Conservation (phyloP, 2,329 filamentous ascomycete genomes). For the Juglanconis sp. region DNA sequence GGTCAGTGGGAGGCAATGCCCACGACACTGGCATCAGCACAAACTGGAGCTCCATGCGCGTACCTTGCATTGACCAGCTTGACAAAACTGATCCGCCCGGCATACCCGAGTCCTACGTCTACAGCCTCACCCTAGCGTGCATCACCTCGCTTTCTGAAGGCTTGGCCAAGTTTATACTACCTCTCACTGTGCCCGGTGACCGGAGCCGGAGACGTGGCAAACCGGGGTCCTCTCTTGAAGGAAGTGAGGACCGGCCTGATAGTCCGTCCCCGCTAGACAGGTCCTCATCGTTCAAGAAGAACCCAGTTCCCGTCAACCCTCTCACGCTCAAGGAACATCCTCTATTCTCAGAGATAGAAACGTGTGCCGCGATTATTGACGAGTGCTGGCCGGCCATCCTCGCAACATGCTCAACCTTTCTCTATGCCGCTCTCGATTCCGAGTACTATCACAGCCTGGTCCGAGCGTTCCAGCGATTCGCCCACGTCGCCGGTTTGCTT, state of each 20-base stretch:
- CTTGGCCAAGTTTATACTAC: slow-evolving; percentile 87
- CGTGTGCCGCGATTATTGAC: slow-evolving; percentile 79
- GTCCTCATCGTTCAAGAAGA: slow-evolving; percentile 67
- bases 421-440: slow-evolving; percentile 86
- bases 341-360: slow-evolving; percentile 66
- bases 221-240: slow-evolving; percentile 36
- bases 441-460: slow-evolving; percentile 93
- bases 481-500: slow-evolving; percentile 87
- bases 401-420: slow-evolving; percentile 90
- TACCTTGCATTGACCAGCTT: slow-evolving; percentile 87
- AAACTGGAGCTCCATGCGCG: slow-evolving; percentile 85
- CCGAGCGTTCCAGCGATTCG: slow-evolving; percentile 88
- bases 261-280: slow-evolving; percentile 51
- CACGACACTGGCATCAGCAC: slow-evolving; percentile 76
- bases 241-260: slow-evolving; percentile 24
- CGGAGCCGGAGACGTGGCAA: slow-evolving; percentile 49
- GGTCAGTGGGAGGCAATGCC: slow-evolving; percentile 64
- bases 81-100: slow-evolving; percentile 83
- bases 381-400: slow-evolving; percentile 94
- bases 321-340: slow-evolving; percentile 71
- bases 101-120: slow-evolving; percentile 90
- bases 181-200: slow-evolving; percentile 80
- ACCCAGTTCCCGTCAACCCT: slow-evolving; percentile 80
- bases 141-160: slow-evolving; percentile 89
- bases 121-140: slow-evolving; percentile 82